phyloP scores from a whole-genome alignment of 2,329 filamentous ascomycete species.

The Fusarium keratoplasticum region DNA sequence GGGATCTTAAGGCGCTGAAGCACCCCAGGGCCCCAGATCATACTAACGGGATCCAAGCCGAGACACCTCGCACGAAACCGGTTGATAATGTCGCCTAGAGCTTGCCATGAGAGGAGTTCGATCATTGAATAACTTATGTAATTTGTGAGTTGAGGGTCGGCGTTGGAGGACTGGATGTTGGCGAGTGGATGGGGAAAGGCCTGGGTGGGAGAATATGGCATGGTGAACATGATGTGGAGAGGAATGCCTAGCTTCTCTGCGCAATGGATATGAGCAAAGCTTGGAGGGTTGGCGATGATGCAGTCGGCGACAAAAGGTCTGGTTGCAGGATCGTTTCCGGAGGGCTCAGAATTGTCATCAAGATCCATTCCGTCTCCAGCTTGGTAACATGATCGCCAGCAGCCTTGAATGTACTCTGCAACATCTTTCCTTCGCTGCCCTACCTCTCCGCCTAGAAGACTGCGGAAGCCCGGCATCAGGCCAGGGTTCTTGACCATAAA shows the following conservation, averaged over 20 bases:
- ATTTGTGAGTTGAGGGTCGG: constrained; percentile 80
- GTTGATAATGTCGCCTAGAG: constrained; percentile 91
- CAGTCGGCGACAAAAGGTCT: constrained; percentile 85
- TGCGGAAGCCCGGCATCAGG: constrained; percentile 84
- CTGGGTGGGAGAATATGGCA: constrained; percentile 90
- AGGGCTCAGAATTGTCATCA: constrained; percentile 59
- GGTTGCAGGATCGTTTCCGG: constrained; percentile 56
- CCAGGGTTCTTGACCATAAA: constrained; percentile 94
- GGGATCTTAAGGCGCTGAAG: constrained; percentile 81
- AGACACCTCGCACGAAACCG: constrained; percentile 82
- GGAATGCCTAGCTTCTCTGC: constrained; percentile 82
- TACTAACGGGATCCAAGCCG: constrained; percentile 79
- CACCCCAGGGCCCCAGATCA: constrained; percentile 86
- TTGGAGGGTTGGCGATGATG: constrained; percentile 83
- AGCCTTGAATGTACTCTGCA: constrained; percentile 81
- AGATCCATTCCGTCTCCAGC: constrained; percentile 70
- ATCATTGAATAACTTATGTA: constrained; percentile 87
- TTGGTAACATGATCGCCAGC: constrained; percentile 88
- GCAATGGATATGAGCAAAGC: constrained; percentile 80
- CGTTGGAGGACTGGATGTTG: constrained; percentile 81
- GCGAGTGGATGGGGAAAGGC: constrained; percentile 88
- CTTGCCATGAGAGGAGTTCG: constrained; percentile 94
- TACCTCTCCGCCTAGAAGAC: constrained; percentile 80
- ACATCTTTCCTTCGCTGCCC: constrained; percentile 80
- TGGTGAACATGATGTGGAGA: constrained; percentile 91